Percentiles rank a stretch among this genome's conserved stretches.
Evolutionary conservation across 805 yeast genomes (phyloP).

Genomic region (Candida vartiovaarae): DNA sequence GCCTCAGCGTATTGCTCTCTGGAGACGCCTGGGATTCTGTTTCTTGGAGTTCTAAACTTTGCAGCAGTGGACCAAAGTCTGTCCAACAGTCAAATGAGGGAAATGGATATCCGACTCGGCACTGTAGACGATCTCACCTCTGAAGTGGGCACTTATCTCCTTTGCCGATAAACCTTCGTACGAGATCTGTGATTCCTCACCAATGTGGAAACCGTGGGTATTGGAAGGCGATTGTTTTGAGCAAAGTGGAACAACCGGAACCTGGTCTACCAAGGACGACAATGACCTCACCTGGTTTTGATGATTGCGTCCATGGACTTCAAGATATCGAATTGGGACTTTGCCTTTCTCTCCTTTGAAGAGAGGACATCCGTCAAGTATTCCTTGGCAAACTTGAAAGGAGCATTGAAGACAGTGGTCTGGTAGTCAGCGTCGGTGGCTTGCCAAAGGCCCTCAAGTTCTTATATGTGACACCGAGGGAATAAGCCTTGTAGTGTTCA

Average conservation of each 20-base stretch:
- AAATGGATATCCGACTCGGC: constrained; percentile 61
- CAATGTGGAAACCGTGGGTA: constrained; percentile 49
- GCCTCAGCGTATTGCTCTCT: constrained; percentile 43
- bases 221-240: constrained; percentile 49
- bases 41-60: constrained; percentile 46
- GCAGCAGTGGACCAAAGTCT: constrained; percentile 52
- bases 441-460: constrained; percentile 56
- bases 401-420: constrained; percentile 45
- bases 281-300: constrained; percentile 56
- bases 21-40: constrained; percentile 43
- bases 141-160: constrained; percentile 39
- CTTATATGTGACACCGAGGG: constrained; percentile 52
- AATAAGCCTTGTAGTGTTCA: constrained; percentile 50
- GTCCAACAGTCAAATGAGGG: constrained; percentile 56
- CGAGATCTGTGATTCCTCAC: constrained; percentile 35
- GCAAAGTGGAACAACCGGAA: constrained; percentile 58
- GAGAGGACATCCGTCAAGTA: constrained; percentile 12
- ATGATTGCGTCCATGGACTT: constrained; percentile 50
- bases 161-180: constrained; percentile 42
- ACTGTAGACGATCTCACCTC: constrained; percentile 59
- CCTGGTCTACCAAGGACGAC: constrained; percentile 80
- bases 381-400: constrained; percentile 19
- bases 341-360: constrained; percentile 19
- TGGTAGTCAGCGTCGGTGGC: constrained; percentile 61
- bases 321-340: constrained; percentile 36